Evolutionary conservation across 495 filamentous ascomycete genomes (phyloP), one percentile per base, ranked within the genome.

Genomic region (Talaromyces adpressus): DNA sequence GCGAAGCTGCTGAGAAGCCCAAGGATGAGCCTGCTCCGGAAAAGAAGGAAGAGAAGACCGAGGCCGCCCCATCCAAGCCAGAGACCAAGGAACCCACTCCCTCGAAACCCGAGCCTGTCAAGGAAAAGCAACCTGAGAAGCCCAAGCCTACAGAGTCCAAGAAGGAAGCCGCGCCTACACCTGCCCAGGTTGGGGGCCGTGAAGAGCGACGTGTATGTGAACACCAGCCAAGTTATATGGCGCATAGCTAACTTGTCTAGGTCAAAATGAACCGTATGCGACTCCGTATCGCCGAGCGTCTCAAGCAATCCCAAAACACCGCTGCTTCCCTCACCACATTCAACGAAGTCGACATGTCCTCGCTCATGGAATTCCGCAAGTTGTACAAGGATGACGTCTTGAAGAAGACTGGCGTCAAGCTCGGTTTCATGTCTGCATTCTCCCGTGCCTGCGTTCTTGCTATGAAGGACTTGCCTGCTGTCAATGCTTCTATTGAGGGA

Each of bases 241-340:
- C n/a, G 18, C 52, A 70, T 27, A 51, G 23, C 11, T 27, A 57
- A 61, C 39, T 59, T 49, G 49, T 9, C 29, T 64, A 93, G 91
- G 92, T 97, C 67, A 98, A 98, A 83, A 98, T 98, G 94, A 98
- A 98, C 81, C 90, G 95, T 60, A 98, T 98, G 95, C 91, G 94
- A 58, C 85, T 98, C 52, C 87, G 94, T 22, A 98, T 98, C 65
- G 91, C 94, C 22, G 94, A 98, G 81, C 93, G 94, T 66, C 83
- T 98, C 58, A 98, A 98, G 85, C 94, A 98, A 72, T 97, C 93
- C 16, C 94, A 99, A 79, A 98, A 99, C 79, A 97, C 94, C 4
- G 94, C 95, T 60, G 94, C 94, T 36, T 96, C 94, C 16, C 79
- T 99, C 59, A 98, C 94, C 18, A 99, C 94, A 18, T 99, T 99